Evolutionary conservation across 768 basidiomycete species (phyloP).

Genomic region (Tulasnella sp.): DNA sequence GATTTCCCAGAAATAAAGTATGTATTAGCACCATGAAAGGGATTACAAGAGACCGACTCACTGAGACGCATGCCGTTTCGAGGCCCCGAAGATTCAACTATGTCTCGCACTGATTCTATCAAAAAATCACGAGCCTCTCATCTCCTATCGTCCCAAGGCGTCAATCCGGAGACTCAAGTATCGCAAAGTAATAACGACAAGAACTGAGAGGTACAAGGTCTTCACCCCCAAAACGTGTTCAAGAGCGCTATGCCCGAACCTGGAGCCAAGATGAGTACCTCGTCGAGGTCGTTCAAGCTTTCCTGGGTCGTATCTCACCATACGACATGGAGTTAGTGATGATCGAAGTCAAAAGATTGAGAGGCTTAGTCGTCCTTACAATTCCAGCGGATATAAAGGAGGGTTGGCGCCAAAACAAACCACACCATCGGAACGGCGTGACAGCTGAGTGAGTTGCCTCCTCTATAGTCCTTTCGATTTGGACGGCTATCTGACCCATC

Average conservation of each 20-base stretch:
- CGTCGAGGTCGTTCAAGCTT: slow-evolving; percentile 84
- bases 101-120: slow-evolving; percentile 53
- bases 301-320: slow-evolving; percentile 74
- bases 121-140: slow-evolving; percentile 47
- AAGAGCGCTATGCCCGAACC: slow-evolving; percentile 51
- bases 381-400: slow-evolving; percentile 60
- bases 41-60: too few relatives aligned
- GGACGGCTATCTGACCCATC: slow-evolving; percentile 74
- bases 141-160: slow-evolving; percentile 77
- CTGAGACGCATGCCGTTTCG: slow-evolving; percentile 79
- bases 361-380: slow-evolving; percentile 72
- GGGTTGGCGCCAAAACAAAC: not conserved
- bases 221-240: slow-evolving; percentile 72
- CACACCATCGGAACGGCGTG: not conserved
- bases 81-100: slow-evolving; percentile 81
- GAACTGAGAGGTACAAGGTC: slow-evolving; percentile 64
- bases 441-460: slow-evolving; percentile 56
- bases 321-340: not conserved
- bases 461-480: slow-evolving; percentile 88
- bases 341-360: not conserved
- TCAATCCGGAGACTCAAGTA: too few relatives aligned
- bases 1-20: slow-evolving; percentile 37
- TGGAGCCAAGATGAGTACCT: slow-evolving; percentile 78
- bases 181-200: slow-evolving; percentile 38
- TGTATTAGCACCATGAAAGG: too few relatives aligned